These are phyloP conservation scores for Chaetomiaceae sp. DNA, from an alignment of 2,329 filamentous ascomycete species.

Conservation along the genomic window DNA sequence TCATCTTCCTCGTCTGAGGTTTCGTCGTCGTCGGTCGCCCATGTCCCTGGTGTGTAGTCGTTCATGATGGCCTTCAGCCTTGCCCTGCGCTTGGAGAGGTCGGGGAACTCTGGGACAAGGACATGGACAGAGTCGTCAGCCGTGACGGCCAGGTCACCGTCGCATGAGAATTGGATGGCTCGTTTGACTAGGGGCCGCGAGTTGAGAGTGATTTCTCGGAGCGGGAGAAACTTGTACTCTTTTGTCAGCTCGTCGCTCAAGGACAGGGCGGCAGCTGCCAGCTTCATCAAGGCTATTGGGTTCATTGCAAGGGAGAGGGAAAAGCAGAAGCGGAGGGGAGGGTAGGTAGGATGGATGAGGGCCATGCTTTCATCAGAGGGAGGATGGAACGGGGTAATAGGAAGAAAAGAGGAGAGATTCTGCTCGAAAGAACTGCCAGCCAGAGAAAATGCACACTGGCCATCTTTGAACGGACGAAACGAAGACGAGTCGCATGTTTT, in stretches of 20 bases:
- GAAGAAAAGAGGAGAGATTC: no score
- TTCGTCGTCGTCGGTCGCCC: conserved; percentile 19
- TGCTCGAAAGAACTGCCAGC: no score
- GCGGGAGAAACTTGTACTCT: conserved; percentile 37
- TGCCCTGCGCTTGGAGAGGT: conserved; percentile 18
- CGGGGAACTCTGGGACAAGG: conserved; percentile 28
- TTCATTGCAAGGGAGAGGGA: background rate
- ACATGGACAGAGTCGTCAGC: conserved; percentile 46
- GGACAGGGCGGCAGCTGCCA: background rate
- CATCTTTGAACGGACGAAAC: no score
- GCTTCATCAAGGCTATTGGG: background rate
- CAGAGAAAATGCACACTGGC: no score
- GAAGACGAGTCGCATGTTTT: no score
- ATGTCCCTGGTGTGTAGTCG: background rate
- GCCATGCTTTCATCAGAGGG: no score
- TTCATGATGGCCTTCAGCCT: background rate
- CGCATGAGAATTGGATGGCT: conserved; percentile 50
- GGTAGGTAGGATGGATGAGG: no score
- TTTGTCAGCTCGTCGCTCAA: background rate
- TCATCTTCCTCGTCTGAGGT: conserved; percentile 27
- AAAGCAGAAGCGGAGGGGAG: no score
- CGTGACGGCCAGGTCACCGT: conserved; percentile 52
- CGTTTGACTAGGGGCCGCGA: conserved; percentile 31
- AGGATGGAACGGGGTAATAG: no score
- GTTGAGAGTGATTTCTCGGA: conserved; percentile 35